Base-by-base conservation (phyloP, 169 alveolate species). In the Eimeria tenella region DNA sequence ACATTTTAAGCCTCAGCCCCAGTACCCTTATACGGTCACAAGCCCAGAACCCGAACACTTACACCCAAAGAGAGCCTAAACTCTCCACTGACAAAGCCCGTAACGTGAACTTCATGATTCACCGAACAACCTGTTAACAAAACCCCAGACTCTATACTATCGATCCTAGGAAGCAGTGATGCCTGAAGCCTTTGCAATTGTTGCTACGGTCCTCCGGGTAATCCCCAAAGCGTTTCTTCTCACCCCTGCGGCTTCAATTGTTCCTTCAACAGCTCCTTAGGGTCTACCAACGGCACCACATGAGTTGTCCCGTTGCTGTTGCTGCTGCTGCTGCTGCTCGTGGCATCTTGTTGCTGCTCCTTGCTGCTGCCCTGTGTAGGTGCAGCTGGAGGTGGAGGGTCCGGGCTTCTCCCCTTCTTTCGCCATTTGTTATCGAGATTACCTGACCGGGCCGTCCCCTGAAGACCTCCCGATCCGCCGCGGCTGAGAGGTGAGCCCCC, bases 201-300 rank as follows among this genome's bases (percentile, higher is more conserved):
- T 3, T 58, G 21, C 11, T 17, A 13, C 68, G 19, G 68, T 10
- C 68, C 77, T 68, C 77, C 49, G 49, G 49, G 49, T n/a, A 58
- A 17, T 1, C 21, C 21, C 68, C 68, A 13, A 58, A 58, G 68
- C 21, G 19, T 23, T 13, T n/a, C 63, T 25, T 31, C 86, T 25
- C 25, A 75, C 86, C 86, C 86, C 49, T 75, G 86, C 5, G 86
- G 86, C 63, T 50, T 75, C 86, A 75, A n/a, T 62, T 75, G 86
- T 62, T 75, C 86, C 63, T 50, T 75, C 23, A 75, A 21, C 6
- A 75, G 86, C 25, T 75, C 86, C 63, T 75, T 75, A 17, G 86
- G 86, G 63, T 58, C 86, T 13, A 75, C 86, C 17, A 75, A 17
- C 6, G 86, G 86, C 31, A 62, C 63, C 58, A 62, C n/a, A 17